Conservation (phyloP, 768 basidiomycete genomes). For the Termitomyces sp. region DNA sequence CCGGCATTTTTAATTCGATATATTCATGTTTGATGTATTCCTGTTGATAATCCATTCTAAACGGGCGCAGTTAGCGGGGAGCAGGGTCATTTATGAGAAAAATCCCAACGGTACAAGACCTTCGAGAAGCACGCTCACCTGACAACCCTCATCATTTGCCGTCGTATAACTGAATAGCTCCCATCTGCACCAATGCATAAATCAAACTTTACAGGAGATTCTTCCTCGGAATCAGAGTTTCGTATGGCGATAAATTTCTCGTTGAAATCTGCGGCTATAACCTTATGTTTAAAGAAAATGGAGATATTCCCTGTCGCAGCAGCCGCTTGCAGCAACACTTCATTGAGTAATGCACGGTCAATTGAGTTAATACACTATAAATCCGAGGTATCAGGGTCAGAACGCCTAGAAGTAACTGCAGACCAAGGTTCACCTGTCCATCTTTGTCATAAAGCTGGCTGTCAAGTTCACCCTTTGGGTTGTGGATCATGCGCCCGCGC, state of each 20-base stretch:
- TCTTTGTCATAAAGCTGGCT: constrained; percentile 87
- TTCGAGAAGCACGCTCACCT: constrained; percentile 49
- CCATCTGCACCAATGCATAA: constrained; percentile 92
- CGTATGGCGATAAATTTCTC: constrained; percentile 47
- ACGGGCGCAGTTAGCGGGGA: constrained; percentile 15
- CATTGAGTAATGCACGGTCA: constrained; percentile 83
- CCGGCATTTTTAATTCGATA: constrained; percentile 93
- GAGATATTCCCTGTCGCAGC: constrained; percentile 56
- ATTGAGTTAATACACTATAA: constrained; percentile 90
- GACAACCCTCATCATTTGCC: constrained; percentile 92
- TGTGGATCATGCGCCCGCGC: constrained; percentile 95
- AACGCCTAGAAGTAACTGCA: constrained; percentile 6
- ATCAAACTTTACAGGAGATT: constrained; percentile 54
- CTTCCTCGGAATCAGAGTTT: constrained; percentile 35
- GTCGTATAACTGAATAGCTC: constrained; percentile 84
- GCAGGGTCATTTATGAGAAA: constrained; percentile 27
- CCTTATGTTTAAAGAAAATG: constrained; percentile 77
- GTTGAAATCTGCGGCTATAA: constrained; percentile 73
- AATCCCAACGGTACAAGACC: constrained; percentile 13
- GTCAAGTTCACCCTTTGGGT: constrained; percentile 58
- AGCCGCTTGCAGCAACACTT: constrained; percentile 74
- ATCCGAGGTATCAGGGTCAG: constrained; percentile 18
- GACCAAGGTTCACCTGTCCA: constrained; percentile 58
- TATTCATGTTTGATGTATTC: constrained; percentile 96
- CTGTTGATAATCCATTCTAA: constrained; percentile 94